Evolutionary conservation across 2,329 filamentous ascomycete species (phyloP), one percentile per base, ranked within the genome.

Genomic region (Claviceps humidiphila): DNA sequence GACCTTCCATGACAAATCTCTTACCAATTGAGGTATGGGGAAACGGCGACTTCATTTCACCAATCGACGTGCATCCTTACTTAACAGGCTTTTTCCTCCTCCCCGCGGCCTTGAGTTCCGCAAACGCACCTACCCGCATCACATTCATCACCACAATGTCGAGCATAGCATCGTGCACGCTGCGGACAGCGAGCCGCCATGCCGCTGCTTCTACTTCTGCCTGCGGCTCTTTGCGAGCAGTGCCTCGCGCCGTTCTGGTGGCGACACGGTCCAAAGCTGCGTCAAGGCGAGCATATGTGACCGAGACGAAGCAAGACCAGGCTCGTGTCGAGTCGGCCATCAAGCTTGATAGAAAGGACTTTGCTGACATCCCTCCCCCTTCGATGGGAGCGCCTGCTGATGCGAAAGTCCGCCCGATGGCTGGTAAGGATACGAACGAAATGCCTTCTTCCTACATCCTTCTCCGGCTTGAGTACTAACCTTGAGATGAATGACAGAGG

Each of bases 311-410:
- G 73, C 77, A 82, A 58, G 82, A 87, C 60, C 79, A 81, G 68
- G 88, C 89, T 49, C 88, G 89, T 65, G 86, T 95, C 63, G 89
- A 95, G 62, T 86, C 85, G 11, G 83, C 89, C 55, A 90, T 95
- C 69, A 87, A 86, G 67, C 76, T 89, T 55, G 89, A 95, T 59
- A 89, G 91, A 71, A 86, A 86, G 67, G 82, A 86, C 37, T 93
- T 95, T 68, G 80, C 82, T 56, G 74, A 80, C 58, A 72, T 77
- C 17, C 61, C 68, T 37, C 61, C 62, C 14, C 60, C 65, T 2
- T 57, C 59, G 51, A 59, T 66, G 60, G 63, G 65, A 16, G 55
- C 57, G 17, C 60, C 65, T 20, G 57, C 60, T 8, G 62, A 67
- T 66, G 77, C 80, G 49, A 83, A 84, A 65, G 82, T 93, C 74